A percentile compares a stretch with the other conserved stretches of the same genome.
Evolutionary conservation across 2,329 filamentous ascomycete genomes (phyloP).

Genomic region (Pseudogymnoascus sp.): DNA sequence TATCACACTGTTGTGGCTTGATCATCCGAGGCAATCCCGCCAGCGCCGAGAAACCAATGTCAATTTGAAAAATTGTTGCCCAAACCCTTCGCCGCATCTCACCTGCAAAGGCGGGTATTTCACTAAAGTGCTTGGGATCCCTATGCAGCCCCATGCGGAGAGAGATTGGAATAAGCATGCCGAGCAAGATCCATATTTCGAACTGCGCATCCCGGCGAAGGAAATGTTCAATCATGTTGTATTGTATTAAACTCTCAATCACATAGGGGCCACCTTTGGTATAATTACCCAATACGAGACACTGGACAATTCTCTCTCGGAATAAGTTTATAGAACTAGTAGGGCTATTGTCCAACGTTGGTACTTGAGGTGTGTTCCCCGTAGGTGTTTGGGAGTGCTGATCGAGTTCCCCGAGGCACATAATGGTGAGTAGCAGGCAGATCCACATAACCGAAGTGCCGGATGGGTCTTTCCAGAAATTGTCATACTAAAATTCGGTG

Average conservation of each 20-base stretch:
- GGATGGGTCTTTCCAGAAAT: conserved; percentile 25
- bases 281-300: conserved; percentile 26
- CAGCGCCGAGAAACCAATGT: conserved; percentile 73
- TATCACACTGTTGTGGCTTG: conserved; percentile 67
- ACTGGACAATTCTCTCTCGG: conserved; percentile 26
- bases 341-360: conserved; percentile 21
- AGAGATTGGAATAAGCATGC: conserved; percentile 47
- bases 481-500: conserved; percentile 24
- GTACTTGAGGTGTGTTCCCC: conserved; percentile 18
- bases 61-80: conserved; percentile 65
- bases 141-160: conserved; percentile 69
- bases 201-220: conserved; percentile 30
- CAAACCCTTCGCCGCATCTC: conserved; percentile 66
- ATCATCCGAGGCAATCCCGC: conserved; percentile 58
- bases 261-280: conserved; percentile 24
- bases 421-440: conserved; percentile 22
- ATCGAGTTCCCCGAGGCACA: conserved; percentile 18
- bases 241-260: conserved; percentile 24
- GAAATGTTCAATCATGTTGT: conserved; percentile 21
- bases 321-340: conserved; percentile 23
- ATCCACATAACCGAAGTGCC: conserved; percentile 20
- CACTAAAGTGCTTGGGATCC: conserved; percentile 67
- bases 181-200: conserved; percentile 43
- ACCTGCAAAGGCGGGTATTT: conserved; percentile 66
- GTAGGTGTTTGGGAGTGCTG: not conserved